Percentiles rank a stretch among this genome's conserved stretches.
These are phyloP conservation scores for Tetrapisispora phaffii DNA, from an alignment of 805 yeast genomes.

Conservation along the genomic window DNA sequence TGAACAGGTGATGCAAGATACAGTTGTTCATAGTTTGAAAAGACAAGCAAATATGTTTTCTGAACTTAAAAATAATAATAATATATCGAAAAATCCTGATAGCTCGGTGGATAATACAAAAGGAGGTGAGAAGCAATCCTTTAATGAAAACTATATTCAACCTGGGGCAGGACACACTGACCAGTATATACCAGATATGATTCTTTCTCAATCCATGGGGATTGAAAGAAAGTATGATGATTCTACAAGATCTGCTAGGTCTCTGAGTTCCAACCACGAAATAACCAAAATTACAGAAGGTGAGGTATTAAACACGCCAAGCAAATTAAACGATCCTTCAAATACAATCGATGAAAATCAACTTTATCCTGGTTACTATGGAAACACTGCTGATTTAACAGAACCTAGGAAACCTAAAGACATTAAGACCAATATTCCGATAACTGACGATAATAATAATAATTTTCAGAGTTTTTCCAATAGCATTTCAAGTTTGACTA, in stretches of 20 bases:
- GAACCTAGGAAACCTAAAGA: neutral
- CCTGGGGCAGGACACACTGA: constrained; percentile 9
- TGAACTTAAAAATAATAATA: neutral
- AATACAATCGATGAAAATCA: neutral
- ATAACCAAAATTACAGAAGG: neutral
- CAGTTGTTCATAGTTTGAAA: constrained; percentile 12
- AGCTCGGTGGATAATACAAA: neutral
- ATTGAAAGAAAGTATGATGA: constrained; percentile 33
- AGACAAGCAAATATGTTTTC: constrained; percentile 11
- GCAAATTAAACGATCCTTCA: neutral
- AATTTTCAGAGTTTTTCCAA: constrained; percentile 15
- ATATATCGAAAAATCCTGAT: neutral
- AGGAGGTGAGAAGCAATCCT: neutral
- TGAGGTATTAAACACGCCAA: neutral
- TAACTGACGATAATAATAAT: neutral
- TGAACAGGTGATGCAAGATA: constrained; percentile 7
- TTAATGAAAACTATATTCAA: constrained; percentile 2
- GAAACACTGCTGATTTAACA: no score
- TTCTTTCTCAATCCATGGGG: constrained; percentile 46
- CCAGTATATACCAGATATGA: constrained; percentile 34
- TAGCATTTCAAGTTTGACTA: constrained; percentile 27
- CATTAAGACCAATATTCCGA: neutral
- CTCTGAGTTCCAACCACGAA: neutral
- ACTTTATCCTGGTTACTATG: neutral
- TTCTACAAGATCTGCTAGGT: constrained; percentile 1